Evolutionary conservation across 2,329 filamentous ascomycete species (phyloP).

Genomic region (Clarireedia hainanense): DNA sequence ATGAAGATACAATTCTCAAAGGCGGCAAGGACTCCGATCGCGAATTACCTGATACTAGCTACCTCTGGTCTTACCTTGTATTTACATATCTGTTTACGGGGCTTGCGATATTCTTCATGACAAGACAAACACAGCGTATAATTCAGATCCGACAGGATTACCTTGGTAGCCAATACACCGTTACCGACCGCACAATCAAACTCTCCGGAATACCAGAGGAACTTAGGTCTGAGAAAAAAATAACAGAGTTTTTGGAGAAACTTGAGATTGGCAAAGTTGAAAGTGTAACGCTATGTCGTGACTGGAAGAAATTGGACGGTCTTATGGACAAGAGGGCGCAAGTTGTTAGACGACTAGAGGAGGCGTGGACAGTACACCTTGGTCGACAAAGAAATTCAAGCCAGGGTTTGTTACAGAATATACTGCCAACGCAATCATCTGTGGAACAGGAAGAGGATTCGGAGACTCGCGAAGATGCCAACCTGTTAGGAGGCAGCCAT

Average conservation of each 20-base stretch:
- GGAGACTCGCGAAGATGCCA: constrained; percentile 48
- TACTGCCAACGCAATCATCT: constrained; percentile 36
- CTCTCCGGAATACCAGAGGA: constrained; percentile 79
- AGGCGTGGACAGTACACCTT: constrained; percentile 73
- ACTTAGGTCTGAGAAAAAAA: constrained; percentile 70
- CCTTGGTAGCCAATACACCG: constrained; percentile 85
- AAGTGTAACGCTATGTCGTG: constrained; percentile 73
- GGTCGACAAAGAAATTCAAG: constrained; percentile 34
- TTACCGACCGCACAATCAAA: constrained; percentile 89
- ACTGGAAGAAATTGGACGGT: constrained; percentile 77
- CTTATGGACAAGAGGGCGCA: constrained; percentile 60
- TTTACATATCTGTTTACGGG: constrained; percentile 90
- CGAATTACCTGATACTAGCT: constrained; percentile 32
- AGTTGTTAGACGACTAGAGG: constrained; percentile 67
- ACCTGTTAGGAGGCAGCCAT: constrained; percentile 43
- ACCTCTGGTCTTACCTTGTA: constrained; percentile 87
- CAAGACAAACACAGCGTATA: constrained; percentile 74
- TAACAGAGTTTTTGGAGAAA: constrained; percentile 81
- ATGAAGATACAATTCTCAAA: background rate
- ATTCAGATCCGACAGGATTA: constrained; percentile 85
- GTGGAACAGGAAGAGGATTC: constrained; percentile 33
- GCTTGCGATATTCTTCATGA: constrained; percentile 74
- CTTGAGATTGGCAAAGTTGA: constrained; percentile 87
- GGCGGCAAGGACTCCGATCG: constrained; percentile 6
- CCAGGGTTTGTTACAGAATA: constrained; percentile 28